Evolutionary conservation across 148 eudicot species (phyloP), one percentile per base, ranked within the genome.

Genomic region (Mesembryanthemum crystallinum): DNA sequence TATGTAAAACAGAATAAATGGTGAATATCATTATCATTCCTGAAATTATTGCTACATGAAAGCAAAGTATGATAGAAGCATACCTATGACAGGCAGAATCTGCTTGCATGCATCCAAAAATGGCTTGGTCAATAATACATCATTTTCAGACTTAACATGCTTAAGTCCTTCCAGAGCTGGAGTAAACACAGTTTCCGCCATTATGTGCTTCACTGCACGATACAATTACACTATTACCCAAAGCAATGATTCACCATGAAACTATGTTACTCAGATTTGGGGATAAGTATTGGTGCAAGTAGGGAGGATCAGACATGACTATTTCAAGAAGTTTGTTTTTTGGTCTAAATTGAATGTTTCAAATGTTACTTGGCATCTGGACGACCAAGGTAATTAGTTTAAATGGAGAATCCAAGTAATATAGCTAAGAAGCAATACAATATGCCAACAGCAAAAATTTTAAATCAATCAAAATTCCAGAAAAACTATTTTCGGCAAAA

Each of bases 41-140:
- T 7, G 20, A 29, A 21, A 57, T 21, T 45, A 60, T 23, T 45
- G n/a, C 25, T 17, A 29, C n/a, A 27, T 51, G 33, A 62, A 18
- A 42, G 15, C 24, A 33, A 28, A 69, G 32, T 37, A 52, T 20
- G 32, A 24, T 33, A 69, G 9, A 72, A 59, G 29, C 78, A 20
- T 51, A 94, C 98, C 98, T 79, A 95, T 82, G 78, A 92, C 88
- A 37, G 98, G 98, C 70, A 95, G 77, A 77, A 95, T 84, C 39
- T 83, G 87, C 83, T 87, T 90, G 91, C 98, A 92, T 1, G 87
- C 90, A 58, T 92, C 98, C 88, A 95, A 83, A 83, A 92, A 95
- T 71, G 97, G 97, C 84, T 76, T 87, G 33, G 92, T 84, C 81
- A 88, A 74, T 79, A 95, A 60, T 45, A 90, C 97, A 39, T 86